phyloP scores from a whole-genome alignment of 345 rosid genomes.

The Salix brachista region DNA sequence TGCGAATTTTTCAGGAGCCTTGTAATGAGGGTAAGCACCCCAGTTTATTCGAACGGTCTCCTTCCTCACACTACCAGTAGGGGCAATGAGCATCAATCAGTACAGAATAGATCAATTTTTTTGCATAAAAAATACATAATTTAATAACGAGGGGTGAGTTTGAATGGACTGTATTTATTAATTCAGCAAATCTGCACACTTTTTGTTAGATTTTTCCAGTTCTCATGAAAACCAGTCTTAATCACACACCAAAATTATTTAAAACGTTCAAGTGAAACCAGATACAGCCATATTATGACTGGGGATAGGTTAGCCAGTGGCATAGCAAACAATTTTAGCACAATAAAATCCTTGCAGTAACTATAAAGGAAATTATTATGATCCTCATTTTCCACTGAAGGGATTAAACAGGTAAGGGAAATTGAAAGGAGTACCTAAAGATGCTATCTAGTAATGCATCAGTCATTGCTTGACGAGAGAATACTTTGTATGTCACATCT shows the following conservation, averaged over 20 bases:
- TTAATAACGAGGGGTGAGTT: not conserved
- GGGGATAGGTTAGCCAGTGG: too few relatives aligned
- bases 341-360: too few relatives aligned
- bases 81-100: slow-evolving; percentile 13
- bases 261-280: too few relatives aligned
- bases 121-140: not conserved
- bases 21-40: slow-evolving; percentile 95
- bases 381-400: not conserved
- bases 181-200: not conserved
- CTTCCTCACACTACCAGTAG: slow-evolving; percentile 44
- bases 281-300: too few relatives aligned
- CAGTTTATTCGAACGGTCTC: slow-evolving; percentile 72
- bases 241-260: too few relatives aligned
- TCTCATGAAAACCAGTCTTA: too few relatives aligned
- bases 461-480: slow-evolving; percentile 54
- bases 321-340: too few relatives aligned
- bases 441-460: slow-evolving; percentile 71
- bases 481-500: slow-evolving; percentile 70
- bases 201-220: not conserved
- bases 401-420: not conserved
- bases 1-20: slow-evolving; percentile 80
- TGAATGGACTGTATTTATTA: not conserved
- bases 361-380: too few relatives aligned
- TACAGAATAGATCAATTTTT: not conserved
- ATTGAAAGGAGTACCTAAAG: slow-evolving; percentile 56